A percentile compares a stretch with the other conserved stretches of the same genome.
These are phyloP conservation scores for Hippophae tibetana DNA, from an alignment of 306 rosid species.

Conservation along the genomic window DNA sequence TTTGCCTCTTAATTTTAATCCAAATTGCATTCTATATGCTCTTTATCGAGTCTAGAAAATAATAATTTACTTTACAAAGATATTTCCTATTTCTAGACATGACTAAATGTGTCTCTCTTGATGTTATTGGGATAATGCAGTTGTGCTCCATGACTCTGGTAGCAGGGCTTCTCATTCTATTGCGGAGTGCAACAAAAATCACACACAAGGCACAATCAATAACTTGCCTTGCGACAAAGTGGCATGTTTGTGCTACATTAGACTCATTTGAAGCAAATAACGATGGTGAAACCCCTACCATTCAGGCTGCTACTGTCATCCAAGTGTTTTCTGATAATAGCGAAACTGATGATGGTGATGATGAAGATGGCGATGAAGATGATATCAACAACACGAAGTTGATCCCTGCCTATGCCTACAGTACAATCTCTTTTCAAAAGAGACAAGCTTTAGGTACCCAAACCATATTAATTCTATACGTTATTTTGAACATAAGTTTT, in stretches of 20 bases:
- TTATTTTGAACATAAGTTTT: neutral
- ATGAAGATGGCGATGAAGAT: constrained; percentile 64
- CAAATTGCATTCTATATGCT: no score
- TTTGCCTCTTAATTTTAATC: no score
- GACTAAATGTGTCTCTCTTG: no score
- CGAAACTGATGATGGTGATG: constrained; percentile 40
- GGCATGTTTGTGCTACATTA: constrained; percentile 92
- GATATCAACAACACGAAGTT: constrained; percentile 50
- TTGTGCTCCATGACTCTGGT: constrained; percentile 66
- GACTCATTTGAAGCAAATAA: constrained; percentile 55
- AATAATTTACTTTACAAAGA: no score
- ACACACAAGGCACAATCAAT: constrained; percentile 92
- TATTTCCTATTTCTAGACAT: no score
- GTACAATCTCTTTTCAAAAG: constrained; percentile 77
- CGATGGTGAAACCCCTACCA: constrained; percentile 29
- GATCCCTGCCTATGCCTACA: constrained; percentile 65
- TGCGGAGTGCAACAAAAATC: constrained; percentile 83
- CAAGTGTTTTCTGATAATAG: constrained; percentile 27
- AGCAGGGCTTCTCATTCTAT: constrained; percentile 44
- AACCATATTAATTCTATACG: neutral
- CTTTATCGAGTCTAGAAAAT: no score
- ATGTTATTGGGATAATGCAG: constrained; percentile 27
- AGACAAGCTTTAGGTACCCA: constrained; percentile 84
- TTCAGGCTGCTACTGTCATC: constrained; percentile 9
- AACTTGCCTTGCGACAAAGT: constrained; percentile 86